phyloP scores from a whole-genome alignment of 257 asterid species.

The Fraxinus pennsylvanica region DNA sequence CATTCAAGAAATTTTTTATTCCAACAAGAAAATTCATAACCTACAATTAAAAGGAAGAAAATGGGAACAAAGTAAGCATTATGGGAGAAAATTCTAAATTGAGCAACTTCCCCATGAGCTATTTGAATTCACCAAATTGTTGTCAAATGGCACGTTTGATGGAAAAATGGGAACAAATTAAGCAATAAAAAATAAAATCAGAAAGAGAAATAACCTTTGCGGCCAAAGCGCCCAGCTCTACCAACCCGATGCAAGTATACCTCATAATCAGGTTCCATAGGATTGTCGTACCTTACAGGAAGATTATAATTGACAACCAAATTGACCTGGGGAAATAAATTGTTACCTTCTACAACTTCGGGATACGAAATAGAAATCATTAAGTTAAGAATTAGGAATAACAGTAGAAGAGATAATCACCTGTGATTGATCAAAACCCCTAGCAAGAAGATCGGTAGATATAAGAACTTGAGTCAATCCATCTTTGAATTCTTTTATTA shows the following conservation, averaged over 20 bases:
- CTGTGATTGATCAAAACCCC: slow-evolving; percentile 94
- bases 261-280: slow-evolving; percentile 77
- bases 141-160: neutral
- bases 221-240: slow-evolving; percentile 99
- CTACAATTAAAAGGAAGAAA: neutral
- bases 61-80: neutral
- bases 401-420: slow-evolving; percentile 33
- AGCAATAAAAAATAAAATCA: neutral
- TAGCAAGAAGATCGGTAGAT: slow-evolving; percentile 88
- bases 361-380: neutral
- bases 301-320: slow-evolving; percentile 88
- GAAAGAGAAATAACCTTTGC: slow-evolving; percentile 60
- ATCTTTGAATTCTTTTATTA: slow-evolving; percentile 79
- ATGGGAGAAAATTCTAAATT: neutral
- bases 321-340: slow-evolving; percentile 62
- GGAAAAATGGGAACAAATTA: neutral
- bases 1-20: neutral
- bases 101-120: neutral
- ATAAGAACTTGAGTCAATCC: slow-evolving; percentile 92
- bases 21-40: neutral
- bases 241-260: slow-evolving; percentile 94
- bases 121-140: neutral
- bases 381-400: neutral
- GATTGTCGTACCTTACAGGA: slow-evolving; percentile 49
- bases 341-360: slow-evolving; percentile 3